Evolutionary conservation across 129 eudicot species (phyloP).

Genomic region (Escallonia rubra): DNA sequence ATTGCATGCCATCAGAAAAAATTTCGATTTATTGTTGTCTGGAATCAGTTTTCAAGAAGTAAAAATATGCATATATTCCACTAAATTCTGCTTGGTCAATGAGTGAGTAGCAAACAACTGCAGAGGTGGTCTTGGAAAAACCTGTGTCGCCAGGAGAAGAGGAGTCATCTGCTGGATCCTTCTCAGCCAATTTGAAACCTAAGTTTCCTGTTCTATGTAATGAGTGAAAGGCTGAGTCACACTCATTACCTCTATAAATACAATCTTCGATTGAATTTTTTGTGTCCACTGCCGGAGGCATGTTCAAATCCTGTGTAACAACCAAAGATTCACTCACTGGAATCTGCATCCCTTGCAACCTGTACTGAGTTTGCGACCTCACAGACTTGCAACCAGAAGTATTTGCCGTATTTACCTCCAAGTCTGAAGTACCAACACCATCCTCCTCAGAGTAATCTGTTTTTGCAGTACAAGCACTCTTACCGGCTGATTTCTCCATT

Average conservation of each 20-base stretch:
- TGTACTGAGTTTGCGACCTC: slow-evolving; percentile 7
- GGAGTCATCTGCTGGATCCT: not conserved
- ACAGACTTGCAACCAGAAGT: slow-evolving; percentile 13
- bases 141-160: slow-evolving; percentile 3
- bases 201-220: not conserved
- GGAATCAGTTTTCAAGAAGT: not conserved
- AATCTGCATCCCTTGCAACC: slow-evolving; percentile 8
- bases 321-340: slow-evolving; percentile 9
- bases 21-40: too few species aligned
- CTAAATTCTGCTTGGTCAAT: slow-evolving; percentile 10
- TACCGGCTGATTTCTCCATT: slow-evolving; percentile 10
- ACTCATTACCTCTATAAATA: not conserved
- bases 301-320: slow-evolving; percentile 3
- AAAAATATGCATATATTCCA: slow-evolving; percentile 16
- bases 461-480: not conserved
- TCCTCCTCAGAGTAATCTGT: slow-evolving; percentile 4
- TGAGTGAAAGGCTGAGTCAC: slow-evolving; percentile 1
- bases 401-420: slow-evolving; percentile 1
- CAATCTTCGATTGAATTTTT: slow-evolving; percentile 6
- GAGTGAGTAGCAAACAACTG: slow-evolving; percentile 4
- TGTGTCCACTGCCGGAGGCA: slow-evolving; percentile 8
- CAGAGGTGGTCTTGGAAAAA: slow-evolving; percentile 1
- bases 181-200: not conserved
- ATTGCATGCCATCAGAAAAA: not conserved
- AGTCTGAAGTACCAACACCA: slow-evolving; percentile 3